Percentiles rank a stretch among this genome's conserved stretches.
Evolutionary conservation across 2,329 filamentous ascomycete species (phyloP).

Genomic region (Cordyceps cicadae): DNA sequence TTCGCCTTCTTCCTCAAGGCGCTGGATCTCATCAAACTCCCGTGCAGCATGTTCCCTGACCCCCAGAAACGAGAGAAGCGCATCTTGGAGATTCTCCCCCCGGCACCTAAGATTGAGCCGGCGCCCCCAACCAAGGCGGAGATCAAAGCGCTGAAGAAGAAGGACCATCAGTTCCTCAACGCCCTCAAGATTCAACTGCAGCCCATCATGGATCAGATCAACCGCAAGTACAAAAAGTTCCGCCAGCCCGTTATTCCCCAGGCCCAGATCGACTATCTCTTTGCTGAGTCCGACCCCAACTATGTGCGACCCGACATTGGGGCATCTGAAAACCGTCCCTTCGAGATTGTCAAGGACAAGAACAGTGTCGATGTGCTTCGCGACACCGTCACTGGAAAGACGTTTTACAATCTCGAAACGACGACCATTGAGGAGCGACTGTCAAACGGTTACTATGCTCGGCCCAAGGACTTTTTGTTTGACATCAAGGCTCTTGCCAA

Average conservation of each 20-base stretch:
- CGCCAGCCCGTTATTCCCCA: conserved; percentile 71
- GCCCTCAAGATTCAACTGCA: conserved; percentile 81
- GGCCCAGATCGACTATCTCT: conserved; percentile 67
- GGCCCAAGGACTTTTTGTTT: conserved; percentile 78
- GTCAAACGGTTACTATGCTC: conserved; percentile 91
- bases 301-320: conserved; percentile 52
- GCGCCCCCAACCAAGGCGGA: conserved; percentile 67
- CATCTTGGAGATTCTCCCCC: conserved; percentile 64
- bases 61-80: conserved; percentile 80
- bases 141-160: conserved; percentile 68
- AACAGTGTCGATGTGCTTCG: conserved; percentile 69
- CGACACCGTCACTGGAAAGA: conserved; percentile 69
- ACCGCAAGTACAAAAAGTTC: conserved; percentile 82
- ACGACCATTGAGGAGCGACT: conserved; percentile 92
- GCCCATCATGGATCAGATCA: conserved; percentile 95
- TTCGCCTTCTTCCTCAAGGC: conserved; percentile 71
- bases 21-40: conserved; percentile 66
- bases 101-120: conserved; percentile 65
- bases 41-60: conserved; percentile 80
- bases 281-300: conserved; percentile 72
- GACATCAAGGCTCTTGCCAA: conserved; percentile 80
- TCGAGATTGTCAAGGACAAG: conserved; percentile 69
- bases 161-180: conserved; percentile 77
- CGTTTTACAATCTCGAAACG: conserved; percentile 91
- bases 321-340: conserved; percentile 57